Conservation (phyloP, 2,329 filamentous ascomycete species). For the Aspergillus novofumigatus region DNA sequence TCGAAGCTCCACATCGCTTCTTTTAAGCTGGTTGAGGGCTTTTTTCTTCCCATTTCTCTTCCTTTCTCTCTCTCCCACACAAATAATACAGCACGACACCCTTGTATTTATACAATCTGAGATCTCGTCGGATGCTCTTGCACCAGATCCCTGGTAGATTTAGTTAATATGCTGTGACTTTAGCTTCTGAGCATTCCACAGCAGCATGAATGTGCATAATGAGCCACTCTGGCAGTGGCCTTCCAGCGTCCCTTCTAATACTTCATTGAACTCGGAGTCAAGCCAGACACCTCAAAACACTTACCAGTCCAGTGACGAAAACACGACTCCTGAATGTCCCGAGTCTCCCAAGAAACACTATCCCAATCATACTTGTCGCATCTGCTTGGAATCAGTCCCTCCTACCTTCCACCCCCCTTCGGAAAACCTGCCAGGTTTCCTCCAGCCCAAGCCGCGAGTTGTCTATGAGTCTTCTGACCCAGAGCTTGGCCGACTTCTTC, state of each 20-base stretch:
- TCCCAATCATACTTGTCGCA: slow-evolving; percentile 74
- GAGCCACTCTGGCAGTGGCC: slow-evolving; percentile 26
- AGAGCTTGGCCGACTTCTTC: slow-evolving; percentile 71
- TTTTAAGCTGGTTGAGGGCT: neutral
- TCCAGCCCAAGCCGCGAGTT: slow-evolving; percentile 55
- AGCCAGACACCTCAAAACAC: slow-evolving; percentile 8
- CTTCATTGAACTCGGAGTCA: slow-evolving; percentile 5
- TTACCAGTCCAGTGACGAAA: slow-evolving; percentile 11
- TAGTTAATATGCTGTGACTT: slow-evolving; percentile 12
- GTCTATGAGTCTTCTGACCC: slow-evolving; percentile 71
- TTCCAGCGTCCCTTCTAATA: slow-evolving; percentile 7
- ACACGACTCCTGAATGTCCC: slow-evolving; percentile 8
- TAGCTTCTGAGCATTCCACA: neutral
- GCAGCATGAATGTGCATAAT: slow-evolving; percentile 17
- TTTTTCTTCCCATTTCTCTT: slow-evolving; percentile 6
- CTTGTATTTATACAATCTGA: neutral
- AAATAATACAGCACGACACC: neutral
- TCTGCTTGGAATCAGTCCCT: slow-evolving; percentile 72
- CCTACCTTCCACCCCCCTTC: slow-evolving; percentile 57
- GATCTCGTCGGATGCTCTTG: neutral
- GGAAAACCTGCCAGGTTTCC: slow-evolving; percentile 52
- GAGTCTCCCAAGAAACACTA: slow-evolving; percentile 50
- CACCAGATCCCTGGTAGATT: slow-evolving; percentile 14
- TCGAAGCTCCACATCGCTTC: neutral
- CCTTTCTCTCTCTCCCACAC: slow-evolving; percentile 1